Percentiles rank a stretch among this genome's conserved stretches.
These are phyloP conservation scores for Candida gorgasii DNA, from an alignment of 805 yeast genomes.

Conservation along the genomic window DNA sequence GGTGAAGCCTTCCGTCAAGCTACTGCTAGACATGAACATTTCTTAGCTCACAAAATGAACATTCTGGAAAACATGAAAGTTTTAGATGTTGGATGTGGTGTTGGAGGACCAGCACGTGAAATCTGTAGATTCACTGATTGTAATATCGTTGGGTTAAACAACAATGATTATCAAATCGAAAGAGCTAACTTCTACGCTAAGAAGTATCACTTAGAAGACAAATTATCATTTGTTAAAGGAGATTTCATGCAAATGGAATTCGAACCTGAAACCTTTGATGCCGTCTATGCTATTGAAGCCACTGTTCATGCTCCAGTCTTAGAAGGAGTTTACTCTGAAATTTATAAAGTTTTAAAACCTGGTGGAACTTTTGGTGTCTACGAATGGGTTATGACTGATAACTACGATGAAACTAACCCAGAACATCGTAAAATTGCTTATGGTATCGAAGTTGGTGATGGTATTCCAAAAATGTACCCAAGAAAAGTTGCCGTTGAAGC, in stretches of 20 bases:
- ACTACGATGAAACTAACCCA: slow-evolving; percentile 80
- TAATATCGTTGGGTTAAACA: slow-evolving; percentile 85
- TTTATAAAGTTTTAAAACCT: slow-evolving; percentile 93
- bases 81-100: slow-evolving; percentile 98
- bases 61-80: slow-evolving; percentile 80
- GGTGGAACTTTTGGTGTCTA: slow-evolving; percentile 98
- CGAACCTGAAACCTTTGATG: slow-evolving; percentile 85
- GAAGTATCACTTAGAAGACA: slow-evolving; percentile 62
- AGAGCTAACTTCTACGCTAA: slow-evolving; percentile 84
- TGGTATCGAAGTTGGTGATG: slow-evolving; percentile 98
- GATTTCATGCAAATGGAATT: slow-evolving; percentile 99
- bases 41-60: slow-evolving; percentile 83
- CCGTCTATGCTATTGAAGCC: slow-evolving; percentile 98
- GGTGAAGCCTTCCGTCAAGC: slow-evolving; percentile 96
- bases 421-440: slow-evolving; percentile 94
- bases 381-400: slow-evolving; percentile 99
- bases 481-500: slow-evolving; percentile 87
- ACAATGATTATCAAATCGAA: slow-evolving; percentile 95
- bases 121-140: slow-evolving; percentile 89
- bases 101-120: slow-evolving; percentile 99
- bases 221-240: slow-evolving; percentile 88
- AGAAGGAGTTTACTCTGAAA: slow-evolving; percentile 94
- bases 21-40: slow-evolving; percentile 96
- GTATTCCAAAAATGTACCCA: slow-evolving; percentile 95
- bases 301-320: slow-evolving; percentile 96